These are phyloP conservation scores for Dictyostelium discoideum DNA, from an alignment of 78 protist genomes.

Conservation along the genomic window DNA sequence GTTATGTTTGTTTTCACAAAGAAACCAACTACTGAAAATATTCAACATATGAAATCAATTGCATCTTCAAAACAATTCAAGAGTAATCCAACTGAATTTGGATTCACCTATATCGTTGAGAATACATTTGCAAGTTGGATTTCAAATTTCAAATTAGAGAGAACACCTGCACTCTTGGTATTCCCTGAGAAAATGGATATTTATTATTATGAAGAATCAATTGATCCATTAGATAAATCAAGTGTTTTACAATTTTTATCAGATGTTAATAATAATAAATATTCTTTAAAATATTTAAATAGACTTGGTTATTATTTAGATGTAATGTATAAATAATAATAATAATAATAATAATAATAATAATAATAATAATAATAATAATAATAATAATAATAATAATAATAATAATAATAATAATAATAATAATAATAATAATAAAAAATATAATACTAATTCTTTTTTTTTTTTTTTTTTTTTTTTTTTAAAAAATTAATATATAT, in stretches of 20 bases:
- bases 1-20: conserved; percentile 37
- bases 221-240: conserved; percentile 15
- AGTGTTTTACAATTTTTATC: conserved; percentile 1
- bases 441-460: background rate
- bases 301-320: background rate
- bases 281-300: conserved; percentile 25
- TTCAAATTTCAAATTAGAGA: background rate
- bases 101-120: conserved; percentile 6
- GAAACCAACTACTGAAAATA: background rate
- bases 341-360: background rate
- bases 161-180: conserved; percentile 48
- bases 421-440: background rate
- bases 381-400: background rate
- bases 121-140: conserved; percentile 17
- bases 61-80: background rate
- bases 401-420: background rate
- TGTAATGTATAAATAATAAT: background rate
- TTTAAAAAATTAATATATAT: too few relatives aligned
- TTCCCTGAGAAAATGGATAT: conserved; percentile 24
- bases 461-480: background rate
- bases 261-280: conserved; percentile 5
- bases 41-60: conserved; percentile 25
- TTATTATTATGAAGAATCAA: conserved; percentile 30
- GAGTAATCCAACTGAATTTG: conserved; percentile 30
- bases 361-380: background rate